Evolutionary conservation across 2,329 filamentous ascomycete species (phyloP), one percentile per base, ranked within the genome.

Genomic region (Ceratocystis lukuohia): DNA sequence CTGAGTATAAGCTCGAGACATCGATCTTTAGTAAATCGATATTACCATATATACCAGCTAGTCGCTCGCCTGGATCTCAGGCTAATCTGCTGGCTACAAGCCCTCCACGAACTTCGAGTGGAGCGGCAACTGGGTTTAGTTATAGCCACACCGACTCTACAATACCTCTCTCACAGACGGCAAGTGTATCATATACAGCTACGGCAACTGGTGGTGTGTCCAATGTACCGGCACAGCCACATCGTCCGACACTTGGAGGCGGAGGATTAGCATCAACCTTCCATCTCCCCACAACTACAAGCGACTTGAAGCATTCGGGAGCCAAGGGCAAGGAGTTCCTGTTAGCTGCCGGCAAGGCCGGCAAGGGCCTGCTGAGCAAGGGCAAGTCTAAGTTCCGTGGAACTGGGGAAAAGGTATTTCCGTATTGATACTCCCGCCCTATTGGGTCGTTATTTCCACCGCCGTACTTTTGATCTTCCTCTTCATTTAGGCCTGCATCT

Each of bases 281-380:
- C 59, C 76, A 79, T 66, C 61, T 67, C 2, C 66, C 66, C 6
- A 67, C 66, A 10, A 62, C 66, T 3, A 57, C 76, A 62, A 77
- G 77, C 72, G 75, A 77, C 45, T 80, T 84, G 70, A 80, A 79
- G 53, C 78, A 80, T 67, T 83, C 83, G 62, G 77, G 82, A 68
- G 79, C 86, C 48, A 93, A 92, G 78, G 87, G 92, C 74, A 96
- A 96, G 77, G 91, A 95, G 72, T 78, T 96, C 33, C 81, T 96
- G 73, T 89, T 94, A 70, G 87, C 88, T 25, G 92, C 92, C 65
- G 91, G 90, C 65, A 91, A 90, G 74, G 90, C 91, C 67, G 91
- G 92, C 62, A 96, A 96, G 78, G 61, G 61, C 41, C 76, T 96
- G 70, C 87, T 96, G 75, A 91, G 88, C 70, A 96, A 96, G 78